Base-by-base conservation (phyloP, 23 red algal genomes). In the Gracilariopsis chorda region DNA sequence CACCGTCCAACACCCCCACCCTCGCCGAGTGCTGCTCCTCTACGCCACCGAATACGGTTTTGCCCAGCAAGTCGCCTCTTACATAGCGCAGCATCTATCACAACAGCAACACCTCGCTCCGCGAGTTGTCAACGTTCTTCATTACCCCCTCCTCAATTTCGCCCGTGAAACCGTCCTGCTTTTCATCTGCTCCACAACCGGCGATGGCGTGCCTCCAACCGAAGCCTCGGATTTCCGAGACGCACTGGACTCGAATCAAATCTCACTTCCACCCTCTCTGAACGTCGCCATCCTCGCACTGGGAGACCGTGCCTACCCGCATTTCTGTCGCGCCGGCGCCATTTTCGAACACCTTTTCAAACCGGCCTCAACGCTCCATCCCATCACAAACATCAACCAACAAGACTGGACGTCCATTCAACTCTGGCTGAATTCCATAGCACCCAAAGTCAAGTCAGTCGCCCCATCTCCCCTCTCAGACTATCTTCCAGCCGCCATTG, bases 31-130 rank as follows among this genome's bases (percentile, higher is more conserved):
- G 39, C 71, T 99, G 32, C 67, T 99, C 57, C 77, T 95, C 2
- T 99, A 99, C 86, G 97, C 76, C 14, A 99, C 97, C 25, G 97
- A 99, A 74, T 99, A 95, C 71, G 97, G 97, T 51, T 99, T 99
- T 57, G 88, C 90, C 7, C 56, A 69, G 21, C 84, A 99, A 48
- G 97, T 99, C 27, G 97, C 97, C 1, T 47, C 27, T 12, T 56
- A 88, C 10, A 41, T 96, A 42, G 93, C 93, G 17, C 65, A 78
- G 21, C 24, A 45, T 48, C 46, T 85, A 11, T 49, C 68, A 34
- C 10, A 10, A 16, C 8, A n/a, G 7, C 20, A 17, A 17, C 19
- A 63, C 65, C 11, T 59, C 37, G n/a, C 52, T 70, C 42, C 44
- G 29, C 44, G 91, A 33, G 36, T 98, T 24, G 14, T 98, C 41